Percentiles rank a stretch among this genome's conserved stretches.
Evolutionary conservation across 257 asterid genomes (phyloP).

Genomic region (Nicotiana knightiana): DNA sequence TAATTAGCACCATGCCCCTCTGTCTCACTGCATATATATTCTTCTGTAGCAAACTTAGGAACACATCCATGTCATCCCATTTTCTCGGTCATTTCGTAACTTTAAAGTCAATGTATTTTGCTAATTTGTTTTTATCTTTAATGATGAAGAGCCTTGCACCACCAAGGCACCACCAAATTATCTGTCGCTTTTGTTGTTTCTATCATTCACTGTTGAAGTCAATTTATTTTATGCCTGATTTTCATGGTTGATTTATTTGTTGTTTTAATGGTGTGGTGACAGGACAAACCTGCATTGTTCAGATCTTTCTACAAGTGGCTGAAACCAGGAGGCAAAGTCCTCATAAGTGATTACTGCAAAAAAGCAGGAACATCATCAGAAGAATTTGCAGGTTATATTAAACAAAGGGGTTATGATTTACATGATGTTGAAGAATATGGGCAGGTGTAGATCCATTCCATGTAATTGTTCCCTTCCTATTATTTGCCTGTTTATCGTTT

Average conservation of each 20-base stretch:
- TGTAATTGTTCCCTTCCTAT: neutral
- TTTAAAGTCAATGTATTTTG: neutral
- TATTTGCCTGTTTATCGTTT: neutral
- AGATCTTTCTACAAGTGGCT: slow-evolving; percentile 91
- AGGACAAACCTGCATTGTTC: slow-evolving; percentile 94
- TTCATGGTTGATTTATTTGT: neutral
- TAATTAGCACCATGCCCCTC: too few relatives aligned
- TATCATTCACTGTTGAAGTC: neutral
- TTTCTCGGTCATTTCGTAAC: neutral
- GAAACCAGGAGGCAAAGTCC: slow-evolving; percentile 95
- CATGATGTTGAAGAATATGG: slow-evolving; percentile 80
- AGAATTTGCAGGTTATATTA: slow-evolving; percentile 67
- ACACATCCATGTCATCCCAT: neutral
- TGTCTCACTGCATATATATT: neutral
- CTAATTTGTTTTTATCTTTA: neutral
- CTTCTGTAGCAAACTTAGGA: neutral
- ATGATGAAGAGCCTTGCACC: neutral
- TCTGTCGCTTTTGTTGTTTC: neutral
- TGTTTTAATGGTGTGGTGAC: slow-evolving; percentile 15
- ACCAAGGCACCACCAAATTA: neutral
- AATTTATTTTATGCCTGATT: neutral
- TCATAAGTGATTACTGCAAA: slow-evolving; percentile 89
- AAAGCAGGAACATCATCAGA: slow-evolving; percentile 63
- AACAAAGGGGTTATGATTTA: slow-evolving; percentile 87
- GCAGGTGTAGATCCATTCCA: slow-evolving; percentile 41